phyloP scores from a whole-genome alignment of 805 yeast species.

The Schwanniomyces occidentalis region DNA sequence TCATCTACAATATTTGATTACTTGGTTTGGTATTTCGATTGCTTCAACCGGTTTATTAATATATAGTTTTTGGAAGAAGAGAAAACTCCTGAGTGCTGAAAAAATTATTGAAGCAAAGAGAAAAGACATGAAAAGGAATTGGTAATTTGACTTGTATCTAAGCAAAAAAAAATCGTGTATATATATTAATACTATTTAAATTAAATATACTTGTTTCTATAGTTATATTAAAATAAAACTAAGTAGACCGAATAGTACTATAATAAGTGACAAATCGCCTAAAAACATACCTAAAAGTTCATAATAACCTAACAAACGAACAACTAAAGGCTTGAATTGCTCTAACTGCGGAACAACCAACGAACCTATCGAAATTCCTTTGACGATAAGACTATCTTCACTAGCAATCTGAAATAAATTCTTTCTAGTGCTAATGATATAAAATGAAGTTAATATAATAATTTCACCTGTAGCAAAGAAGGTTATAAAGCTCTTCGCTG shows the following conservation, averaged over 20 bases:
- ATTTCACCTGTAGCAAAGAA: constrained; percentile 33
- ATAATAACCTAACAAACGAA: constrained; percentile 33
- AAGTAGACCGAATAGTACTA: constrained; percentile 38
- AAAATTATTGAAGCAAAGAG: constrained; percentile 41
- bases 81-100: constrained; percentile 36
- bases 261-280: constrained; percentile 37
- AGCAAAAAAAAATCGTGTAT: no score
- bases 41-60: constrained; percentile 68
- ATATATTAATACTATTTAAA: no score
- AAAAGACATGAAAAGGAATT: constrained; percentile 32
- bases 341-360: constrained; percentile 35
- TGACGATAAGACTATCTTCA: constrained; percentile 27
- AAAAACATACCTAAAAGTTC: constrained; percentile 36
- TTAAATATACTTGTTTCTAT: not conserved
- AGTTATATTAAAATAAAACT: constrained; percentile 16
- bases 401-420: constrained; percentile 24
- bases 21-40: constrained; percentile 90
- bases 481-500: constrained; percentile 21
- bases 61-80: constrained; percentile 31
- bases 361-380: constrained; percentile 30
- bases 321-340: constrained; percentile 27
- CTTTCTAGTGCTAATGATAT: constrained; percentile 23
- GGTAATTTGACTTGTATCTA: constrained; percentile 5
- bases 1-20: constrained; percentile 86
- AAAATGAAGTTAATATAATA: constrained; percentile 34